Conservation (phyloP, 176 grass and related monocot genomes). For the Zea luxurians region DNA sequence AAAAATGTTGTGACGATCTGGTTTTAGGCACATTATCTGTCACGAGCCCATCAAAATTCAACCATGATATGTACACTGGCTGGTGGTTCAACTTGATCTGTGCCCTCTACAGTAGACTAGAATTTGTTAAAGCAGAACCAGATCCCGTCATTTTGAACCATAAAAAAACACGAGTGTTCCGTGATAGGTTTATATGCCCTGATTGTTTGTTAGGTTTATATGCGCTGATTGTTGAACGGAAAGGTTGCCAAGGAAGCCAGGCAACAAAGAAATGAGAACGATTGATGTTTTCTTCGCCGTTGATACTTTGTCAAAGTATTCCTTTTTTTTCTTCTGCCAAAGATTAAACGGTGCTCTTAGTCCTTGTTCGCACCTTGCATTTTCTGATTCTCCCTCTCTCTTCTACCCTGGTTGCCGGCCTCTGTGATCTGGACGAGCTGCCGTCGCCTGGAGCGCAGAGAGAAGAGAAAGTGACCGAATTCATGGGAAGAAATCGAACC, state of each 20-base stretch:
- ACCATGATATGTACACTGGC: neutral
- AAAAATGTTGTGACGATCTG: constrained; percentile 23
- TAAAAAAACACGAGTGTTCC: neutral
- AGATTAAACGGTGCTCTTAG: neutral
- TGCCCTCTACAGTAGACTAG: neutral
- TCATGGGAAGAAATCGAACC: constrained; percentile 10
- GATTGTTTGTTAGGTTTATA: constrained; percentile 9
- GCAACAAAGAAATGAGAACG: neutral
- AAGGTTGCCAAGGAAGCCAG: constrained; percentile 3
- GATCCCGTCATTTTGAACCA: neutral
- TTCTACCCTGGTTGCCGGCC: neutral
- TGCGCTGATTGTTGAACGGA: constrained; percentile 5
- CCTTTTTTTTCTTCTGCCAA: constrained; percentile 4
- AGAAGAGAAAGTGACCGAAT: neutral
- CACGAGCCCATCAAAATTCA: constrained; percentile 6
- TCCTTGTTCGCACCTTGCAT: neutral
- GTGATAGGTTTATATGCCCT: neutral
- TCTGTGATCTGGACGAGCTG: neutral
- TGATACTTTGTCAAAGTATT: neutral
- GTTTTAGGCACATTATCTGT: constrained; percentile 4
- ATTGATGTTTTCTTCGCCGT: neutral
- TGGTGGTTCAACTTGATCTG: neutral
- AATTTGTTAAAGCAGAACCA: neutral
- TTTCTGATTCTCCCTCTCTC: neutral
- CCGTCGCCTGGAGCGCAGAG: neutral